Evolutionary conservation across 129 eudicot species (phyloP), one percentile per base, ranked within the genome.

Genomic region (Lactuca sativa): DNA sequence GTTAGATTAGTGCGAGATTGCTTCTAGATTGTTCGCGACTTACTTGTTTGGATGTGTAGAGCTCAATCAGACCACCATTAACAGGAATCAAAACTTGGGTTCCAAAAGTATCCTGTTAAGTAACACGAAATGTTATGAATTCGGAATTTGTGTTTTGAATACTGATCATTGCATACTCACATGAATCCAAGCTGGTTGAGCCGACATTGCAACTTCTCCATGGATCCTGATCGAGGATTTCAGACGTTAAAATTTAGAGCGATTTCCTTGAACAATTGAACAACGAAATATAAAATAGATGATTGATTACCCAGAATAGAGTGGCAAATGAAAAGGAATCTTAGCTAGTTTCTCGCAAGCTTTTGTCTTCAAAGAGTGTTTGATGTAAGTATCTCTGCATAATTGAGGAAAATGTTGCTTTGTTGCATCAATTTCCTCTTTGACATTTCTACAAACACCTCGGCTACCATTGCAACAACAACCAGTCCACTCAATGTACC

Each of bases 11-110:
- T 9, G 15, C 13, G 7, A 32, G 31, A 65, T 34, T 3, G 32
- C 4, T 59, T 58, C 17, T 38, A 14, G 54, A 18, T 47, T 38
- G 11, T 21, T 15, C 1, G 21, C 52, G 31, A 44, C 86, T 77
- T 92, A 86, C 97, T 14, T 67, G 81, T 64, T 84, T 84, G 18
- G 78, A 56, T 62, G 75, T 70, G 76, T 73, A 88, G 77, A 92
- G 95, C 82, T 92, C 97, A 72, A 92, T 76, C 44, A 92, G 69
- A 34, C 91, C 90, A 32, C 93, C 83, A 56, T 51, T 60, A 18
- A 88, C 89, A 12, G 97, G 96, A 75, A 92, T 75, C 51, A 92
- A 59, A 62, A 92, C 97, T 55, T 84, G 95, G 43, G 97, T 88
- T 66, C 84, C 89, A 68, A 16, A 31, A 9, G 47, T 18, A 60